phyloP scores from a whole-genome alignment of 2,329 filamentous ascomycete species.

The Tolypocladium tundrense region DNA sequence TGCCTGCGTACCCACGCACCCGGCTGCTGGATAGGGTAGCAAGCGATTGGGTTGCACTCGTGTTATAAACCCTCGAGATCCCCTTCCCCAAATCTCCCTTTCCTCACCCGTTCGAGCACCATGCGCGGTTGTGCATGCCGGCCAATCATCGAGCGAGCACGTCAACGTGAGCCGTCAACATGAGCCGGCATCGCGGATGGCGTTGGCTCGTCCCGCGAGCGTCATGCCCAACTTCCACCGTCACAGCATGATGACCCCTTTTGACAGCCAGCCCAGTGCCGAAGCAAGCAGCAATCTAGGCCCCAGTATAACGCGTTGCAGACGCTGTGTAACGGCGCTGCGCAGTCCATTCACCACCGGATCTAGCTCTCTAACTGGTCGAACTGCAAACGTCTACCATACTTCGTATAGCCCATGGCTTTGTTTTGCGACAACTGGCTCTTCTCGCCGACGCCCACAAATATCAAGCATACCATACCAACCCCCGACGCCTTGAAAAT shows the following conservation, averaged over 20 bases:
- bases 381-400: background rate
- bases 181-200: background rate
- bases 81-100: background rate
- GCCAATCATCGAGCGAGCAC: background rate
- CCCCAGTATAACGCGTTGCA: conserved; percentile 2
- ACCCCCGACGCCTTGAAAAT: background rate
- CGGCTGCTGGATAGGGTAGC: background rate
- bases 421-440: background rate
- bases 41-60: background rate
- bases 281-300: background rate
- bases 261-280: background rate
- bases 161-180: background rate
- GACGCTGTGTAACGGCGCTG: conserved; percentile 3
- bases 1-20: background rate
- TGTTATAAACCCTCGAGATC: background rate
- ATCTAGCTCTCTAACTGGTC: conserved; percentile 8
- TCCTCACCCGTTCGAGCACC: background rate
- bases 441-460: background rate
- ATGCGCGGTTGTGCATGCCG: background rate
- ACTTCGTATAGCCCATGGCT: background rate
- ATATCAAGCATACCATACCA: background rate
- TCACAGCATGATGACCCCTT: background rate
- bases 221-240: background rate
- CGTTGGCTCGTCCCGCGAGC: background rate
- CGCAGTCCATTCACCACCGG: conserved; percentile 3